phyloP scores from a whole-genome alignment of 2,329 filamentous ascomycete genomes.

The Ceratocystis cacaofunesta region DNA sequence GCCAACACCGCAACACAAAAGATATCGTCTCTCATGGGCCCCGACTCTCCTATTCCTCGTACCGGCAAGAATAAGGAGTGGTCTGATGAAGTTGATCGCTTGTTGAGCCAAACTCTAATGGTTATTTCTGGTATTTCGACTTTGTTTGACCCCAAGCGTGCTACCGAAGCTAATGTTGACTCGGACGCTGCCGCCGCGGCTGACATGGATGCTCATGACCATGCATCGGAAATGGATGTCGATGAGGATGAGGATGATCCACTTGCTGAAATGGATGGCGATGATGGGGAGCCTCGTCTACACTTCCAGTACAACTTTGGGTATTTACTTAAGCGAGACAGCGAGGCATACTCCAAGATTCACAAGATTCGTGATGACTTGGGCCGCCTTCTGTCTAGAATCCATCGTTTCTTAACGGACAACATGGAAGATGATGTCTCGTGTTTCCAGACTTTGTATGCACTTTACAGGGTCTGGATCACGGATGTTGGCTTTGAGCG shows the following conservation, averaged over 20 bases:
- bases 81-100: conserved; percentile 90
- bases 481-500: conserved; percentile 93
- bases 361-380: conserved; percentile 69
- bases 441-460: conserved; percentile 86
- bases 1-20: conserved; percentile 60
- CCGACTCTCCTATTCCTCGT: conserved; percentile 67
- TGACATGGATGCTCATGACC: conserved; percentile 35
- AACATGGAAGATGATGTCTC: conserved; percentile 91
- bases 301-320: conserved; percentile 82
- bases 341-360: conserved; percentile 54
- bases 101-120: conserved; percentile 76
- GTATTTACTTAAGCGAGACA: conserved; percentile 49
- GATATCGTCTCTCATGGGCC: conserved; percentile 64
- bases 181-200: conserved; percentile 25
- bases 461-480: conserved; percentile 89
- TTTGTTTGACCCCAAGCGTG: conserved; percentile 68
- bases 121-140: conserved; percentile 80
- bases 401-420: conserved; percentile 67
- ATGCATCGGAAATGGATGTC: conserved; percentile 28
- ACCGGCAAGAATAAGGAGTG: conserved; percentile 96
- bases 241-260: conserved; percentile 36
- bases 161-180: conserved; percentile 35
- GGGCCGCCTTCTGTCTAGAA: conserved; percentile 64
- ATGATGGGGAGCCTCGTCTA: conserved; percentile 70
- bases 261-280: conserved; percentile 44